Conservation (phyloP, 768 basidiomycete genomes). For the Leccinum arenicola region DNA sequence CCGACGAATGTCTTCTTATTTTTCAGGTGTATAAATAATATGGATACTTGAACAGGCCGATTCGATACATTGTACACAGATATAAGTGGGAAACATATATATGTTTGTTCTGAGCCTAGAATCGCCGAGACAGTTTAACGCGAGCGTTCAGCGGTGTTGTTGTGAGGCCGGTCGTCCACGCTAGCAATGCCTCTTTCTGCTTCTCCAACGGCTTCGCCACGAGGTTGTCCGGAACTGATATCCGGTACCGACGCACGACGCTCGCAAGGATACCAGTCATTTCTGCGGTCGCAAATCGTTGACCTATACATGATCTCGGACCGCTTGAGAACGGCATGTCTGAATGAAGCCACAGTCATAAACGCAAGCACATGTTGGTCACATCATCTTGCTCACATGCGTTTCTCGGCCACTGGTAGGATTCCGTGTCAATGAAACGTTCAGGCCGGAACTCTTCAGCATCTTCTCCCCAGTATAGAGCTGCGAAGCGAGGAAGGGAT, state of each 20-base stretch:
- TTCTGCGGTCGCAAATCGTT: conserved; percentile 45
- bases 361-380: not conserved
- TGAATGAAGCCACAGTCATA: conserved; percentile 7
- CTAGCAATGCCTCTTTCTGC: conserved; percentile 33
- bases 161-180: conserved; percentile 39
- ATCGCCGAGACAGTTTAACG: conserved; percentile 22
- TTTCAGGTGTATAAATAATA: not conserved
- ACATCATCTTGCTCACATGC: conserved; percentile 13
- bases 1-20: not conserved
- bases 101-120: not conserved
- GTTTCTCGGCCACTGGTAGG: conserved; percentile 30
- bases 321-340: conserved; percentile 47
- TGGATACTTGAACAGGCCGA: not conserved
- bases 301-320: conserved; percentile 46
- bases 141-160: conserved; percentile 32
- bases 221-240: conserved; percentile 39
- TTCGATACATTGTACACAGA: not conserved
- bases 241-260: conserved; percentile 40
- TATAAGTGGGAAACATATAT: not conserved
- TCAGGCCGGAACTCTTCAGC: conserved; percentile 44
- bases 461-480: conserved; percentile 50
- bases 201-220: conserved; percentile 25
- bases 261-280: conserved; percentile 42
- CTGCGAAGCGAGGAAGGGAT: conserved; percentile 22
- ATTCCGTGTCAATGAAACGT: conserved; percentile 48